Percentiles rank a stretch among this genome's conserved stretches.
Evolutionary conservation across 1,139 yeast species (phyloP).

Genomic region (Hyphopichia pseudoburtonii): DNA sequence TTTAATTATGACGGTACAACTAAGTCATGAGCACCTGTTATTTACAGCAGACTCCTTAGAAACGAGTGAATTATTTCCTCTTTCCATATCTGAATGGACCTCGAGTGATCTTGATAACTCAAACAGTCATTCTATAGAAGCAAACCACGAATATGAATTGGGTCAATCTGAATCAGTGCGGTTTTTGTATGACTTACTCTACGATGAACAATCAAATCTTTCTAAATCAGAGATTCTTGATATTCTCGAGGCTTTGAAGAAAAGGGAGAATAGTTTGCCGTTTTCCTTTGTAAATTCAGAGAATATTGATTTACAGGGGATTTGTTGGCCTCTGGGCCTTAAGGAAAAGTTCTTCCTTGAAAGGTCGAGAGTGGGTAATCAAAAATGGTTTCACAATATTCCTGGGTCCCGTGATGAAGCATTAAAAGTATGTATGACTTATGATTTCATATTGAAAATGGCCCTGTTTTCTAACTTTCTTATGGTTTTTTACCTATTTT

Average conservation of each 20-base stretch:
- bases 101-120: too few species aligned
- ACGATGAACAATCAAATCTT: conserved; percentile 36
- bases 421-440: conserved; percentile 27
- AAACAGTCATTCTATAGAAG: too few species aligned
- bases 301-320: conserved; percentile 35
- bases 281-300: conserved; percentile 19
- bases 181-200: conserved; percentile 39
- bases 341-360: conserved; percentile 33
- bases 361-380: conserved; percentile 33
- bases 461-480: not conserved
- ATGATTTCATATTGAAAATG: not conserved
- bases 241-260: conserved; percentile 35
- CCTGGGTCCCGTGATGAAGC: conserved; percentile 35
- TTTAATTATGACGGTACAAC: not conserved
- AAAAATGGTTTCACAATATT: conserved; percentile 41
- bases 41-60: not conserved
- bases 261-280: conserved; percentile 35
- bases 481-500: not conserved
- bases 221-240: conserved; percentile 38
- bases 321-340: conserved; percentile 35
- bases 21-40: not conserved
- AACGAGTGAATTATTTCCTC: not conserved
- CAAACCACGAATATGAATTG: conserved; percentile 35
- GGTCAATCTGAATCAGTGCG: conserved; percentile 43
- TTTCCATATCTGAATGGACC: not conserved